Evolutionary conservation across 345 rosid genomes (phyloP).

Genomic region (Reutealis trisperma): DNA sequence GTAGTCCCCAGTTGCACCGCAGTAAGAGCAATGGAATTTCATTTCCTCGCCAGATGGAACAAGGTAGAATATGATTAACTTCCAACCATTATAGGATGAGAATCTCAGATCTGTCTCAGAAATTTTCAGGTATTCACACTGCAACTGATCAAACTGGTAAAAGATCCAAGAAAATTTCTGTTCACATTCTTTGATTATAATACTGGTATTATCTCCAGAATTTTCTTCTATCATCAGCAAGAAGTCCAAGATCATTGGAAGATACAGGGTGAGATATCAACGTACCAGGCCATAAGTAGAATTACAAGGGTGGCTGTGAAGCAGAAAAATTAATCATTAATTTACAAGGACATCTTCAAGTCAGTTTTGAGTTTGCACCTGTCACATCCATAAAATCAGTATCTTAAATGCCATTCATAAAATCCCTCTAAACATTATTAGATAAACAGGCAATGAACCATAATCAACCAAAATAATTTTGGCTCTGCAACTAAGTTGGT

Average conservation of each 20-base stretch:
- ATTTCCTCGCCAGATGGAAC: neutral
- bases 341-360: constrained; percentile 16
- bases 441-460: neutral
- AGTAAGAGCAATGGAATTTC: neutral
- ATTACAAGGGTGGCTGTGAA: neutral
- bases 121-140: neutral
- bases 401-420: neutral
- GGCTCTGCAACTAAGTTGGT: neutral
- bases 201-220: neutral
- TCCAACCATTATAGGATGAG: neutral
- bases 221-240: neutral
- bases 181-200: neutral
- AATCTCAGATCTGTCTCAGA: neutral
- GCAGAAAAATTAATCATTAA: neutral
- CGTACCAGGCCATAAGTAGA: neutral
- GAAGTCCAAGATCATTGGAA: neutral
- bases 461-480: neutral
- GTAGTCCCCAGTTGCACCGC: neutral
- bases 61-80: neutral
- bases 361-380: constrained; percentile 27
- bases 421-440: neutral
- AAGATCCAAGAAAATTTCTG: neutral
- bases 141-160: neutral
- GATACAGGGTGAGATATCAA: neutral
- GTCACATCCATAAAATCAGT: constrained; percentile 16